Conservation (phyloP, 1,284 basidiomycete species). For the Somion occarium region DNA sequence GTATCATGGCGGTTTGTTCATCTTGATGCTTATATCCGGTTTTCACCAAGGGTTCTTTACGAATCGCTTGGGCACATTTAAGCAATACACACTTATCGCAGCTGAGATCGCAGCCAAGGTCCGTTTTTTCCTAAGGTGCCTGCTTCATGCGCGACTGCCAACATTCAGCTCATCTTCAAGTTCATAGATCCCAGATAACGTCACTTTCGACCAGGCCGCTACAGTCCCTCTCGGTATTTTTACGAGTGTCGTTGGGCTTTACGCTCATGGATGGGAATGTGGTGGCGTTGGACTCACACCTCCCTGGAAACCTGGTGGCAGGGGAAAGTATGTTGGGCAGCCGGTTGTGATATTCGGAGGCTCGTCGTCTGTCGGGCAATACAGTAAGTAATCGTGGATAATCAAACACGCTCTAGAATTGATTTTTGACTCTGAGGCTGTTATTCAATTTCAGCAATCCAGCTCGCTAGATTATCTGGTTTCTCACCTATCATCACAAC, state of each 20-base stretch:
- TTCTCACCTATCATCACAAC: constrained; percentile 46
- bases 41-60: constrained; percentile 1
- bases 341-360: constrained; percentile 30
- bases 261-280: constrained; percentile 5
- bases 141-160: neutral
- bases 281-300: constrained; percentile 11
- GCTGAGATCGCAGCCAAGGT: constrained; percentile 42
- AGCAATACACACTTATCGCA: constrained; percentile 42
- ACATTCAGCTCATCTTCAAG: neutral
- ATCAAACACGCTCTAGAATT: too few relatives aligned
- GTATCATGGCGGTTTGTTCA: neutral
- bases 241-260: constrained; percentile 27
- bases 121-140: neutral
- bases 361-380: constrained; percentile 29
- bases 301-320: constrained; percentile 13
- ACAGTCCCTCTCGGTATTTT: constrained; percentile 23
- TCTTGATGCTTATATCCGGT: neutral
- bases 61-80: constrained; percentile 32
- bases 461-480: constrained; percentile 43
- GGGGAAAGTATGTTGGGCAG: constrained; percentile 23
- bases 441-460: constrained; percentile 35
- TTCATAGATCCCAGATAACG: constrained; percentile 35
- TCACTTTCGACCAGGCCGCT: constrained; percentile 40
- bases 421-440: too few relatives aligned
- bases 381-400: constrained; percentile 14